phyloP scores from a whole-genome alignment of 345 rosid genomes.

The Acer negundo region DNA sequence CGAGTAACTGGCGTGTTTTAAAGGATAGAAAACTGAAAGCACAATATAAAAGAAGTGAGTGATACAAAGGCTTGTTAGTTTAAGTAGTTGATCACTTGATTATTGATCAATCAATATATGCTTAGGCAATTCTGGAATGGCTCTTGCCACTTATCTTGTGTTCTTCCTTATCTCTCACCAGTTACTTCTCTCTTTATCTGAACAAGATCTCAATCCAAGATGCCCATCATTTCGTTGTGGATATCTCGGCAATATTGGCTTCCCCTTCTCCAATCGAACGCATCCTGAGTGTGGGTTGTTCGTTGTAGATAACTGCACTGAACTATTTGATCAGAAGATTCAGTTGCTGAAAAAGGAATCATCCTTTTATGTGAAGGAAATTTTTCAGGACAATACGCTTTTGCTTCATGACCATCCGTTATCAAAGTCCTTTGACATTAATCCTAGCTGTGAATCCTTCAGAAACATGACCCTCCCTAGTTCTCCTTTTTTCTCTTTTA shows the following conservation, averaged over 20 bases:
- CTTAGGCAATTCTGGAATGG: too few species aligned
- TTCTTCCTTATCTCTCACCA: too few species aligned
- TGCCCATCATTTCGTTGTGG: slow-evolving; percentile 32
- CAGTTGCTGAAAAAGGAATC: slow-evolving; percentile 27
- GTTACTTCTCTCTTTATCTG: too few species aligned
- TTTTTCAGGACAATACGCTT: slow-evolving; percentile 23
- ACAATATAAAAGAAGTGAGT: too few species aligned
- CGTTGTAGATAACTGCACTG: slow-evolving; percentile 2
- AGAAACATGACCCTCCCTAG: slow-evolving; percentile 28
- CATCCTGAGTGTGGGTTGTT: slow-evolving; percentile 28
- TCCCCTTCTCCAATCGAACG: slow-evolving; percentile 23
- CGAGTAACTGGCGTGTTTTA: neutral
- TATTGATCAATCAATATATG: too few species aligned
- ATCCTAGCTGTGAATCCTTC: slow-evolving; percentile 23
- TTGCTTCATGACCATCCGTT: too few species aligned
- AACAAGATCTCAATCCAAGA: too few species aligned
- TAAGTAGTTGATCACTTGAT: too few species aligned
- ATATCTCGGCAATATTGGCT: neutral
- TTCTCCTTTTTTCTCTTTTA: slow-evolving; percentile 28
- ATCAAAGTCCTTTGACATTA: too few species aligned
- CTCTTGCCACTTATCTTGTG: too few species aligned
- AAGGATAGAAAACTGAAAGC: too few species aligned
- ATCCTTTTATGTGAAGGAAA: slow-evolving; percentile 24
- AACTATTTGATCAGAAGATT: slow-evolving; percentile 10
- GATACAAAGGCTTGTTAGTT: too few species aligned